Evolutionary conservation across 495 filamentous ascomycete genomes (phyloP), one percentile per base, ranked within the genome.

Genomic region (Amphirosellinia nigrospora): DNA sequence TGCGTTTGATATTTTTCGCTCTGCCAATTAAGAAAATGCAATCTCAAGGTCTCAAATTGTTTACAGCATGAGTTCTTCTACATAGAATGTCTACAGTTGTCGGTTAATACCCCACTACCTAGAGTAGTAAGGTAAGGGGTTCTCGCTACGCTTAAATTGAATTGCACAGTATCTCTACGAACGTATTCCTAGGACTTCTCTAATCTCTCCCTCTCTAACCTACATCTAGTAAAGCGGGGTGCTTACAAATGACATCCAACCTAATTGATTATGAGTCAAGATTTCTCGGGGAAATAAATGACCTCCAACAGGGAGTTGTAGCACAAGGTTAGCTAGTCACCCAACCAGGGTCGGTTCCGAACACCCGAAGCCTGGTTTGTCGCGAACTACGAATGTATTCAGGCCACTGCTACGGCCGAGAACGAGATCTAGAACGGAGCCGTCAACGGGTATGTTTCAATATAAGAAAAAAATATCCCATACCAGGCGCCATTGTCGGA

Each of bases 301-400:
- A n/a, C n/a, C 2, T 36, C 30, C 4, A n/a, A 34, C 5, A 52
- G 3, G 21, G 52, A 30, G 0, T 55, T 10, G 19, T 59, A 15
- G 26, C 3, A 2, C 53, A 36, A 15, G 52, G 26, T 34, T 19
- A 39, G 3, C 36, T 10, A 13, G 52, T 16, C 23, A 32, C 52
- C 28, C 13, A 61, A 13, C 36, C 58, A 5, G 3, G 10, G 32
- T 62, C 59, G 59, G 59, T 45, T 62, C 59, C 38, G 59, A 45
- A 30, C 38, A 11, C 2, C n/a, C 15, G 59, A 56, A 56, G 53
- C 26, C 53, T 28, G 30, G 53, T 9, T 36, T 6, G 11, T 19
- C 52, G n/a, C n/a, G 8, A 5, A 10, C 13, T 3, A n/a, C n/a
- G n/a, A n/a, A n/a, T n/a, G n/a, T n/a, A 11, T 16, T 10, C 8